A percentile compares a stretch with the other conserved stretches of the same genome.
Conservation (phyloP, 73 alveolate species). For the Tetrahymena malaccensis region DNA sequence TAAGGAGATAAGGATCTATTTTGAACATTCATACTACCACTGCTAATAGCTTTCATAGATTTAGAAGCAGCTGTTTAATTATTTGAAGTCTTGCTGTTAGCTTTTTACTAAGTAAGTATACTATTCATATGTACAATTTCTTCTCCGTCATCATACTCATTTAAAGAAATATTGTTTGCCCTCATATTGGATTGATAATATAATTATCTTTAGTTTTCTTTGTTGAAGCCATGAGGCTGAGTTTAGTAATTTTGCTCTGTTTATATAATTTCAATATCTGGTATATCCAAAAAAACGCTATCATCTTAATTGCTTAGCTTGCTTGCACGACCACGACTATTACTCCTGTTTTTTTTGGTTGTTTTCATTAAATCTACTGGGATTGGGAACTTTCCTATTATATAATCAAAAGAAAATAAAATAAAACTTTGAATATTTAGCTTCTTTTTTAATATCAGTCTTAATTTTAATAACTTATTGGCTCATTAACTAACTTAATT, state of each 20-base stretch:
- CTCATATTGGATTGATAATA: background rate
- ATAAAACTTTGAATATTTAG: background rate
- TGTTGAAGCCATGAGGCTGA: background rate
- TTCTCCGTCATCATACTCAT: background rate
- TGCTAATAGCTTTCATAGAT: background rate
- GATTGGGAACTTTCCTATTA: background rate
- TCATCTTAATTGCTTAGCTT: background rate
- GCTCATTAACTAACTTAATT: background rate
- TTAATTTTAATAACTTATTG: no score
- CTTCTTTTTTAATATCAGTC: background rate
- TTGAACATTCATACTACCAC: background rate
- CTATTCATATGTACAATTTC: background rate
- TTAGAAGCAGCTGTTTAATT: background rate
- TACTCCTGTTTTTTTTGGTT: background rate
- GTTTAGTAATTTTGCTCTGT: background rate
- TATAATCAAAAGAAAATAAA: background rate
- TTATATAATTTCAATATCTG: background rate
- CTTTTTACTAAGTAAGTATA: background rate
- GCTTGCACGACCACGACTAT: background rate
- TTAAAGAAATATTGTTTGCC: background rate
- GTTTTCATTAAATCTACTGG: background rate
- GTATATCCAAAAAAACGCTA: background rate
- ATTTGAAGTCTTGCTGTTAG: background rate
- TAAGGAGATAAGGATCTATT: background rate
- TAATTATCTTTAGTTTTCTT: background rate